A percentile compares a stretch with the other conserved stretches of the same genome.
Conservation (phyloP, 2,329 filamentous ascomycete genomes). For the Neocatenulostroma microsporum region DNA sequence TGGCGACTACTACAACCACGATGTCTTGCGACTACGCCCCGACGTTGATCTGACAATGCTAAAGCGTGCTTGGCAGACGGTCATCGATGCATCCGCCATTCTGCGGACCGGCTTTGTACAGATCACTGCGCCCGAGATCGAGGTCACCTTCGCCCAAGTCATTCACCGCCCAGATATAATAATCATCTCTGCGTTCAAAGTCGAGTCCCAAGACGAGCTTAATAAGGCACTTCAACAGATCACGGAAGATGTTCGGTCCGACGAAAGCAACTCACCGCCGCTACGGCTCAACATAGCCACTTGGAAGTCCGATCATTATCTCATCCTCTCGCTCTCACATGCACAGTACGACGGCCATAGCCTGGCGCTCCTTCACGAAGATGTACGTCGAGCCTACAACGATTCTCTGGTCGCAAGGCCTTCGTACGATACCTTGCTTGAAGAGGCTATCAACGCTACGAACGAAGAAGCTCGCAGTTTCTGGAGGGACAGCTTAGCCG, state of each 20-base stretch:
- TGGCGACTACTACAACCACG: conserved; percentile 75
- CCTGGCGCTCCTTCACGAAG: conserved; percentile 62
- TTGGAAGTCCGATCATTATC: conserved; percentile 30
- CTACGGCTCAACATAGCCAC: conserved; percentile 34
- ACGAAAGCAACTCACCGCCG: conserved; percentile 22
- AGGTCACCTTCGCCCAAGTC: conserved; percentile 50
- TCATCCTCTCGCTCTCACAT: conserved; percentile 70
- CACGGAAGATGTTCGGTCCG: conserved; percentile 30
- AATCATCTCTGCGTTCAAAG: conserved; percentile 28
- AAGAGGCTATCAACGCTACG: conserved; percentile 44
- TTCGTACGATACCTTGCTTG: conserved; percentile 48
- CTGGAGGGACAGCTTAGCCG: conserved; percentile 63
- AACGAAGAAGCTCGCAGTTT: conserved; percentile 49
- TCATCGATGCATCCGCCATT: conserved; percentile 58
- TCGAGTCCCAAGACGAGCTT: conserved; percentile 23
- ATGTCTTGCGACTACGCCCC: conserved; percentile 56
- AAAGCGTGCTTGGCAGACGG: conserved; percentile 52
- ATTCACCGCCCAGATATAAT: conserved; percentile 33
- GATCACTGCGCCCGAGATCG: conserved; percentile 53
- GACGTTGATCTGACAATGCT: conserved; percentile 51
- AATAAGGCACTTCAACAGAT: conserved; percentile 26
- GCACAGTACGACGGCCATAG: conserved; percentile 89
- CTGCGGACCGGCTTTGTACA: conserved; percentile 66
- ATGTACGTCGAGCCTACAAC: conserved; percentile 59
- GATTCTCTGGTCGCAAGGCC: conserved; percentile 31